phyloP scores from a whole-genome alignment of 352 stramenopile species.

The Phytophthora uliginosa region DNA sequence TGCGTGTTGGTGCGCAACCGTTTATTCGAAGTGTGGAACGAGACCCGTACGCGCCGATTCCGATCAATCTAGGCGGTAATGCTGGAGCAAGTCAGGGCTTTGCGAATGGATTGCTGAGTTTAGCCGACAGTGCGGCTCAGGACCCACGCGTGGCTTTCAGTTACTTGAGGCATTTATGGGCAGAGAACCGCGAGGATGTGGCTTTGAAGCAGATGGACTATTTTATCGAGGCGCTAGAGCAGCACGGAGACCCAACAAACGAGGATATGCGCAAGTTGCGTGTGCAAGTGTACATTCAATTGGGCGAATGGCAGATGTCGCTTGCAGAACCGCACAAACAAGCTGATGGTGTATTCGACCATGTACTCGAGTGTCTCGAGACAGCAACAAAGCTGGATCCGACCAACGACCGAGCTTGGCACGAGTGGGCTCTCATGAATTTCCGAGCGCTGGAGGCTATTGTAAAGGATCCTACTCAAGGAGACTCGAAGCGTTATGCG shows the following conservation, averaged over 20 bases:
- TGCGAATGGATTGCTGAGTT: conserved; percentile 61
- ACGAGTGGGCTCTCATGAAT: conserved; percentile 99
- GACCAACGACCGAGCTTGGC: conserved; percentile 98
- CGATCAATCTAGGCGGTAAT: conserved; percentile 74
- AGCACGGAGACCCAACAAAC: conserved; percentile 62
- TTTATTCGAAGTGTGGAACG: conserved; percentile 85
- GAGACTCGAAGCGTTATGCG: conserved; percentile 84
- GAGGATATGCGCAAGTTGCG: conserved; percentile 81
- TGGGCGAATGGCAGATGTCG: conserved; percentile 89
- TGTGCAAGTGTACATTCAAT: conserved; percentile 89
- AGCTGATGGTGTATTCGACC: conserved; percentile 70
- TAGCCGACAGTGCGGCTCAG: conserved; percentile 74
- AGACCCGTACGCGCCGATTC: conserved; percentile 70
- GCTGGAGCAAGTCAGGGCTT: conserved; percentile 58
- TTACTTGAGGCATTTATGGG: conserved; percentile 86
- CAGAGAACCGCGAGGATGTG: conserved; percentile 85
- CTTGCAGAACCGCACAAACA: conserved; percentile 81
- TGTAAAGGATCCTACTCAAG: conserved; percentile 56
- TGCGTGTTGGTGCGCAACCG: conserved; percentile 80
- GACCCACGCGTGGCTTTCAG: conserved; percentile 86
- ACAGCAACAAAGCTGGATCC: conserved; percentile 86
- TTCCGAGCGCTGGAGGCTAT: conserved; percentile 89
- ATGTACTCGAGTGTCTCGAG: conserved; percentile 85
- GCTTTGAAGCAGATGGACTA: conserved; percentile 86
- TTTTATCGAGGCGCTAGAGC: conserved; percentile 87